Evolutionary conservation across 768 basidiomycete species (phyloP), one percentile per base, ranked within the genome.

Genomic region (Vararia minispora): DNA sequence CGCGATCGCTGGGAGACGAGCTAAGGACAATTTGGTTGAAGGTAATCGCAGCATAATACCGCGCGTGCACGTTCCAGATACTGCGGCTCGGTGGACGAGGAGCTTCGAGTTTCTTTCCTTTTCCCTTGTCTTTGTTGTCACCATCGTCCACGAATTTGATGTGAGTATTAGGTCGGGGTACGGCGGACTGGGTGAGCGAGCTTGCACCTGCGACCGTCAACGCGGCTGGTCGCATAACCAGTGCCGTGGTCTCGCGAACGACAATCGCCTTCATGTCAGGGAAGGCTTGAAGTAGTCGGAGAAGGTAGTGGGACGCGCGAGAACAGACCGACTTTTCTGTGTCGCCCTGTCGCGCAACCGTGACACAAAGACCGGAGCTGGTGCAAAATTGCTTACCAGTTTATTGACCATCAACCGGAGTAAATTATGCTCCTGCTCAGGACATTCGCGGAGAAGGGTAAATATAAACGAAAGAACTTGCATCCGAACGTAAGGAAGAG

Each of bases 401-500:
- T 98, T 98, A 65, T 98, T 94, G 24, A 90, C 89, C 6, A 97
- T 77, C 5, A 98, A 65, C 21, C 83, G 76, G 5, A 98, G 73
- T 22, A 98, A 63, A 63, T 99, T 99, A 52, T 97, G 90, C 55
- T 98, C 95, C 57, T 99, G 95, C 56, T 99, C 95, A 0, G 94
- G 90, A 50, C 90, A 91, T 42, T 82, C 83, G 23, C 75, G 72
- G 9, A 99, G 74, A 4, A 98, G 74, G 21, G 75, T 79, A 56
- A 72, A 76, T 25, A 91, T 75, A 26, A 92, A 68, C 18, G 69
- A 72, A 39, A 95, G 69, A 0, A 84, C 68, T 59, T 94, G 91
- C 0, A 72, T 91, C 26, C 91, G 79, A 40, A 95, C 80, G 50
- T 92, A 97, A 2, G 79, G 69, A 3, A 97, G 68, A 0, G 87